phyloP scores from a whole-genome alignment of 176 grass and related monocot species.

The Carex littledalei region DNA sequence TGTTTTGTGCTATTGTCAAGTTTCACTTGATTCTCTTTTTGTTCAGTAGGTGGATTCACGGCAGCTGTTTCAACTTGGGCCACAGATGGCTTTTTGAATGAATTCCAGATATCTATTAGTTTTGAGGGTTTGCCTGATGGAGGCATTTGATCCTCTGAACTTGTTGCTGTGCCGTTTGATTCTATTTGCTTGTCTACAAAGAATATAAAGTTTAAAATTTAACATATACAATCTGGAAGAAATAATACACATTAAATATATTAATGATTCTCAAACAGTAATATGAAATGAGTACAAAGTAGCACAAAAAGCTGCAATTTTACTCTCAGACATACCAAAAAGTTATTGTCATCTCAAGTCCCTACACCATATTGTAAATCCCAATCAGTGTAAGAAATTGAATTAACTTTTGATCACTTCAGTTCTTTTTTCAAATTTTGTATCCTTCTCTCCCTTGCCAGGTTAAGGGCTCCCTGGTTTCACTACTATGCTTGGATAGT shows the following conservation, averaged over 20 bases:
- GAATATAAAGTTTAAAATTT: not conserved
- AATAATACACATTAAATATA: not conserved
- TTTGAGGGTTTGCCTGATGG: conserved; percentile 55
- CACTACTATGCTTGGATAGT: not conserved
- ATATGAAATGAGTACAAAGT: not conserved
- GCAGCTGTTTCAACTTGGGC: conserved; percentile 43
- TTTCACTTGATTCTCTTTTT: conserved; percentile 38
- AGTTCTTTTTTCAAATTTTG: not conserved
- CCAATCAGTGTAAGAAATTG: not conserved
- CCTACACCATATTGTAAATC: not conserved
- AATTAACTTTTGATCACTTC: not conserved
- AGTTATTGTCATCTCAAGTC: not conserved
- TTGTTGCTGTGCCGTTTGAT: conserved; percentile 39
- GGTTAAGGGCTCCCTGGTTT: not conserved
- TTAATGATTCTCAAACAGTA: not conserved
- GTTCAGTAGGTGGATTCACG: conserved; percentile 30
- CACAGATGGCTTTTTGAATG: conserved; percentile 49
- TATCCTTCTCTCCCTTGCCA: not conserved
- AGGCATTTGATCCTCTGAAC: conserved; percentile 38
- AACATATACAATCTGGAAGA: not conserved
- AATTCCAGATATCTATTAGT: conserved; percentile 56
- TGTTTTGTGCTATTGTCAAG: conserved; percentile 24
- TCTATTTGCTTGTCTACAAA: conserved; percentile 18
- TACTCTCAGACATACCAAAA: not conserved
- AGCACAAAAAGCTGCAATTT: not conserved